These are phyloP conservation scores for Brassica carinata DNA, from an alignment of 345 rosid species.

Conservation along the genomic window DNA sequence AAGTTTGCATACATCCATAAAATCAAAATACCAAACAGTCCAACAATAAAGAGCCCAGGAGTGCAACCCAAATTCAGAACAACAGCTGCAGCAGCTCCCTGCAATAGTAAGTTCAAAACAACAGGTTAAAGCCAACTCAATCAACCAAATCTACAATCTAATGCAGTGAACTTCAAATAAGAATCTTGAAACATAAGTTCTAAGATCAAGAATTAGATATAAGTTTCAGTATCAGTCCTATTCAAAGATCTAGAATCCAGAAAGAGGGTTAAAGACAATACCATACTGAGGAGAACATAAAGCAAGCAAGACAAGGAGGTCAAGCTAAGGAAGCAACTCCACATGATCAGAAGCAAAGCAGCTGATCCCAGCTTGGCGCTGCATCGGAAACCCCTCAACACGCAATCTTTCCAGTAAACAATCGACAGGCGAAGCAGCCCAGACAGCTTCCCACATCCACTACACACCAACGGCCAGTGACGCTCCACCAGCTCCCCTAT, in stretches of 20 bases:
- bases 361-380: constrained; percentile 75
- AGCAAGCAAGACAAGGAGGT: constrained; percentile 87
- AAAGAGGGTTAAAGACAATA: constrained; percentile 30
- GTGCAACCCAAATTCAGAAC: constrained; percentile 85
- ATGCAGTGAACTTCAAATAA: background rate
- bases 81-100: constrained; percentile 95
- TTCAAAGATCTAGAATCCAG: constrained; percentile 1
- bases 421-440: constrained; percentile 44
- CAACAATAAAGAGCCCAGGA: constrained; percentile 95
- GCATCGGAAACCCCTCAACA: constrained; percentile 69
- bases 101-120: constrained; percentile 31
- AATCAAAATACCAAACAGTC: constrained; percentile 78
- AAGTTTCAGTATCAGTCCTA: constrained; percentile 1
- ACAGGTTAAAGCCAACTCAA: background rate
- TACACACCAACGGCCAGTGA: constrained; percentile 89
- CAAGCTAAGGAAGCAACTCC: constrained; percentile 97
- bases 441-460: constrained; percentile 58
- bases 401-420: constrained; percentile 75
- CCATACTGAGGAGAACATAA: constrained; percentile 84
- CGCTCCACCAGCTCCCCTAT: constrained; percentile 62
- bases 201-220: background rate
- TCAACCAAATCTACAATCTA: background rate
- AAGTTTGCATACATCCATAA: constrained; percentile 99
- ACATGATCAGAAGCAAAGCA: constrained; percentile 84
- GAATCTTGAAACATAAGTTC: background rate